These are phyloP conservation scores for Mrakia blollopis DNA, from an alignment of 768 basidiomycete species.

Conservation along the genomic window DNA sequence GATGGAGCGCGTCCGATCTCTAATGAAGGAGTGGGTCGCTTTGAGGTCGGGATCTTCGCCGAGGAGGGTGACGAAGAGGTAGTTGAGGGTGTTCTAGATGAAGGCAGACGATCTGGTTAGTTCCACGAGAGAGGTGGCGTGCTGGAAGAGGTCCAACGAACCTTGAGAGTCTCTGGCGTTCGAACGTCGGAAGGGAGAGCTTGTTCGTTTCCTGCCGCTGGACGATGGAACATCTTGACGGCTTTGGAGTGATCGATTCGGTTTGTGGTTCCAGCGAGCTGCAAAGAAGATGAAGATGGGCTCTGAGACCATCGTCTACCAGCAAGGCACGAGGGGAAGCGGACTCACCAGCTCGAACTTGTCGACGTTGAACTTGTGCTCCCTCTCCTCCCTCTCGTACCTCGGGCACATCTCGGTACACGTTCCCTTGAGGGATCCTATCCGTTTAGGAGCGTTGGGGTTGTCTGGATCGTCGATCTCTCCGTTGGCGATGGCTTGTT, in stretches of 20 bases:
- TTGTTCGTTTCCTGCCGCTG: conserved; percentile 80
- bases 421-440: conserved; percentile 87
- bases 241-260: conserved; percentile 78
- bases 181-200: conserved; percentile 80
- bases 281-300: conserved; percentile 25
- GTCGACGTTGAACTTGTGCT: conserved; percentile 80
- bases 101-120: neutral
- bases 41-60: conserved; percentile 60
- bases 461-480: conserved; percentile 82
- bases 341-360: conserved; percentile 74
- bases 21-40: conserved; percentile 72
- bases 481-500: conserved; percentile 63
- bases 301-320: neutral
- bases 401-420: conserved; percentile 92
- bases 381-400: conserved; percentile 85
- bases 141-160: conserved; percentile 39
- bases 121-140: neutral
- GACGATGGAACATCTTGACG: conserved; percentile 92
- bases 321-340: neutral
- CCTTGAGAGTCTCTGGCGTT: conserved; percentile 76
- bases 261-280: conserved; percentile 69
- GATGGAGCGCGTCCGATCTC: conserved; percentile 84
- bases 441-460: conserved; percentile 75
- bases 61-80: conserved; percentile 81
- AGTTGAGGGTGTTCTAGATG: conserved; percentile 73